Conservation (phyloP, 2,329 filamentous ascomycete species). For the Xylariaceae sp. region DNA sequence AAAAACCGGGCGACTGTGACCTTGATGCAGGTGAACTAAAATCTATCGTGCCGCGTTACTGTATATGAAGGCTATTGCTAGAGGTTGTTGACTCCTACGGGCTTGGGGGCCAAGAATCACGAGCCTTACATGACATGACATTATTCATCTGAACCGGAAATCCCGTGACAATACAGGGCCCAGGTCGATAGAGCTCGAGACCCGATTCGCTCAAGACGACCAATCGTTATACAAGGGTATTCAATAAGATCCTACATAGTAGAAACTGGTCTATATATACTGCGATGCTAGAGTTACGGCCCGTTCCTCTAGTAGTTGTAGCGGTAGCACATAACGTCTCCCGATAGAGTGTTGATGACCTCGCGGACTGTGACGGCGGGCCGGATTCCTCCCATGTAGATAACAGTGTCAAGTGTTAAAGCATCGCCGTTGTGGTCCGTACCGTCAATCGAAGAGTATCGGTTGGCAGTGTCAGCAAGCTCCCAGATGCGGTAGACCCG, state of each 20-base stretch:
- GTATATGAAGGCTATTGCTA: too few species aligned
- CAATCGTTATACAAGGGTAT: neutral
- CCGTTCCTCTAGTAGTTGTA: constrained; percentile 10
- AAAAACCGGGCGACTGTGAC: too few species aligned
- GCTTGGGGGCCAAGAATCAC: too few species aligned
- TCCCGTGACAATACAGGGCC: too few species aligned
- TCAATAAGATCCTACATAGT: neutral
- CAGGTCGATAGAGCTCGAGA: too few species aligned
- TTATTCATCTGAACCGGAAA: too few species aligned
- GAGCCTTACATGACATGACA: too few species aligned
- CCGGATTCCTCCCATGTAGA: constrained; percentile 23
- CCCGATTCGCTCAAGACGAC: too few species aligned
- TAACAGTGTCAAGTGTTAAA: constrained; percentile 24
- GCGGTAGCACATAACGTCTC: constrained; percentile 9
- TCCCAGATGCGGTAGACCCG: constrained; percentile 27
- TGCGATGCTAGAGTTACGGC: too few species aligned
- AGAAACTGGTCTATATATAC: neutral
- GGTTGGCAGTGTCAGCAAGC: constrained; percentile 12
- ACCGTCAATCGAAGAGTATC: constrained; percentile 23
- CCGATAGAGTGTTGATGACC: constrained; percentile 18
- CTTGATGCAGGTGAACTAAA: too few species aligned
- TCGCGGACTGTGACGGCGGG: constrained; percentile 24
- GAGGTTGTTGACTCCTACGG: too few species aligned
- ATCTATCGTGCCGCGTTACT: too few species aligned
- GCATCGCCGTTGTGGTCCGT: constrained; percentile 21